Evolutionary conservation across 2,329 filamentous ascomycete species (phyloP), one percentile per base, ranked within the genome.

Genomic region (Alternaria hordeiaustralica): DNA sequence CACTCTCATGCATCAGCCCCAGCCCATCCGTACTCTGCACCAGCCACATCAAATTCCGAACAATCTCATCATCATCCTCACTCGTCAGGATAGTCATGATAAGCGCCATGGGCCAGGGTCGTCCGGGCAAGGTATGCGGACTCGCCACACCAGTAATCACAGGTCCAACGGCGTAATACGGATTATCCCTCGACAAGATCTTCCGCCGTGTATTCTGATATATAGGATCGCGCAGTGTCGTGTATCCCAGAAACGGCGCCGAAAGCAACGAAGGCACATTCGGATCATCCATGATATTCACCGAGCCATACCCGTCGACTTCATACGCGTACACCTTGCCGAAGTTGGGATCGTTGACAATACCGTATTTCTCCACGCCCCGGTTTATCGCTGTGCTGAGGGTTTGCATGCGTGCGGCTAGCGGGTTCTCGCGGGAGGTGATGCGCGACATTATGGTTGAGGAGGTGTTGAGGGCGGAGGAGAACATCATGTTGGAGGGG

Each of bases 241-340:
- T 68, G 64, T 88, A 92, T 8, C 87, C 86, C 30, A 91, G 79
- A 66, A 90, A 87, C 0, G 90, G 89, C 12, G 89, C 85, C 0
- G 88, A 87, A 20, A 92, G 82, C 2, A 92, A 82, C 15, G 87
- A 89, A 0, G 90, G 90, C 45, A 92, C 85, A 66, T 92, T 92
- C 10, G 90, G 88, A 60, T 92, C 90, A 71, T 92, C 90, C 89
- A 92, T 92, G 18, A 89, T 80, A 67, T 88, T 90, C 49, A 78
- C 74, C 12, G 68, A 70, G 43, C 79, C 79, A 67, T 82, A 84
- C 13, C 83, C 83, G 64, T 85, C 83, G 47, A 85, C 75, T 68
- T 85, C 84, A 67, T 80, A 85, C 10, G 83, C 83, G 70, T 81
- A 85, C 36, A 85, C 75, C 10, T 65, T 66, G 47, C 82, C 81